phyloP scores from a whole-genome alignment of 148 eudicot genomes.

The Polygonum maritimum region DNA sequence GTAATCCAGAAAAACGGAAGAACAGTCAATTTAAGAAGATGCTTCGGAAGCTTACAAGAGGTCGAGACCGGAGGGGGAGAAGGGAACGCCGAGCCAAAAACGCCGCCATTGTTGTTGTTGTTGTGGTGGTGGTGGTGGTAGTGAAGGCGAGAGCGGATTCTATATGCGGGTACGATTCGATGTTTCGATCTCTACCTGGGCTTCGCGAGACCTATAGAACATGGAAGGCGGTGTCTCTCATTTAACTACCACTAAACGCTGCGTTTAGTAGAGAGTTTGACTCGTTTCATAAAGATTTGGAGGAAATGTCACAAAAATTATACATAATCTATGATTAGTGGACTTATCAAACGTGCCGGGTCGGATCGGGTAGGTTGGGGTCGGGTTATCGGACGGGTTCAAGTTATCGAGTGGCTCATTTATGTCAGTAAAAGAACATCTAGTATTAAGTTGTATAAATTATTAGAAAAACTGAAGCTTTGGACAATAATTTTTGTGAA shows the following conservation, averaged over 20 bases:
- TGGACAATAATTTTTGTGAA: too few relatives aligned
- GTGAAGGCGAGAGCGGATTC: not conserved
- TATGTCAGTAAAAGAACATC: too few relatives aligned
- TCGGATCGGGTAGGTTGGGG: too few relatives aligned
- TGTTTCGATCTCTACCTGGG: not conserved
- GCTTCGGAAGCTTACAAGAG: constrained; percentile 32
- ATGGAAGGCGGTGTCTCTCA: not conserved
- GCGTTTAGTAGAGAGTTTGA: not conserved
- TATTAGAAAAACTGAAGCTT: too few relatives aligned
- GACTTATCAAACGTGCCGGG: too few relatives aligned
- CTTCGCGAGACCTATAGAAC: not conserved
- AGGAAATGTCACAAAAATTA: too few relatives aligned
- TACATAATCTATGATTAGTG: too few relatives aligned
- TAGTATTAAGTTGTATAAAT: too few relatives aligned
- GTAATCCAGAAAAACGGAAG: not conserved
- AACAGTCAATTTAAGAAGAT: not conserved
- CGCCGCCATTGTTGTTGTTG: constrained; percentile 48
- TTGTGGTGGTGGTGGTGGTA: constrained; percentile 2
- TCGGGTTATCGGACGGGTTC: too few relatives aligned
- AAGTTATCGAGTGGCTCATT: too few relatives aligned
- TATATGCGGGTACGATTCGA: constrained; percentile 1
- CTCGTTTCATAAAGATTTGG: too few relatives aligned
- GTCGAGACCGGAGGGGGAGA: constrained; percentile 45
- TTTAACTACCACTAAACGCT: not conserved
- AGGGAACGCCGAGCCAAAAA: constrained; percentile 63